These are phyloP conservation scores for Centrapalus pauciflorus DNA, from an alignment of 129 eudicot genomes.

Conservation along the genomic window DNA sequence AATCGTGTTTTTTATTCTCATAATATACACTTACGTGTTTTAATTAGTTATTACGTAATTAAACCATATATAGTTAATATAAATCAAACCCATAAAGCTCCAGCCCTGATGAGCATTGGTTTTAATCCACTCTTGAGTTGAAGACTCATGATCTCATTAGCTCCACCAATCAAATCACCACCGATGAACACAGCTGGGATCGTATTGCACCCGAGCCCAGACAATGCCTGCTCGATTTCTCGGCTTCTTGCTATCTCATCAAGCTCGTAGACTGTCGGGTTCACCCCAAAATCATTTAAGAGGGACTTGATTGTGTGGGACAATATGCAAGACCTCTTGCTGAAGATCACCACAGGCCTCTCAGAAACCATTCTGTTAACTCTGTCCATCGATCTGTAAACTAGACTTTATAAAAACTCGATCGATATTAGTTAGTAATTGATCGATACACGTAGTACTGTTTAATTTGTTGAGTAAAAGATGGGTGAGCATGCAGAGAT, in stretches of 20 bases:
- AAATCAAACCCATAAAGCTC: constrained; percentile 72
- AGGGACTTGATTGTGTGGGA: constrained; percentile 65
- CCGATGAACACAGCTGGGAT: constrained; percentile 83
- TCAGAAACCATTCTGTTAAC: constrained; percentile 62
- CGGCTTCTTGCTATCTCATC: constrained; percentile 58
- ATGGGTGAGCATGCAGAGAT: neutral
- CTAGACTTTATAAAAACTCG: neutral
- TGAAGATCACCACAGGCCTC: constrained; percentile 79
- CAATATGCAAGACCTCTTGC: constrained; percentile 68
- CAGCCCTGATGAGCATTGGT: constrained; percentile 65
- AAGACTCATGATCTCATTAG: constrained; percentile 71
- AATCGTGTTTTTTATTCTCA: neutral
- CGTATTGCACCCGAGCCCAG: constrained; percentile 38
- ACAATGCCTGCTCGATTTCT: constrained; percentile 62
- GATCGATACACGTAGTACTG: neutral
- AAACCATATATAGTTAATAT: neutral
- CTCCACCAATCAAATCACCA: constrained; percentile 75
- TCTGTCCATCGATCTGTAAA: constrained; percentile 41
- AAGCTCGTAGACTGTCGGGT: constrained; percentile 69
- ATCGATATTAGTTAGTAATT: neutral
- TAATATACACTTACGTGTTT: constrained; percentile 9
- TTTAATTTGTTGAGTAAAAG: constrained; percentile 1
- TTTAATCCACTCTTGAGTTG: constrained; percentile 49
- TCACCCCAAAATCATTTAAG: constrained; percentile 53
- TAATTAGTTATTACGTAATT: neutral